Conservation (phyloP, 257 asterid genomes). For the Capsicum rhomboideum region DNA sequence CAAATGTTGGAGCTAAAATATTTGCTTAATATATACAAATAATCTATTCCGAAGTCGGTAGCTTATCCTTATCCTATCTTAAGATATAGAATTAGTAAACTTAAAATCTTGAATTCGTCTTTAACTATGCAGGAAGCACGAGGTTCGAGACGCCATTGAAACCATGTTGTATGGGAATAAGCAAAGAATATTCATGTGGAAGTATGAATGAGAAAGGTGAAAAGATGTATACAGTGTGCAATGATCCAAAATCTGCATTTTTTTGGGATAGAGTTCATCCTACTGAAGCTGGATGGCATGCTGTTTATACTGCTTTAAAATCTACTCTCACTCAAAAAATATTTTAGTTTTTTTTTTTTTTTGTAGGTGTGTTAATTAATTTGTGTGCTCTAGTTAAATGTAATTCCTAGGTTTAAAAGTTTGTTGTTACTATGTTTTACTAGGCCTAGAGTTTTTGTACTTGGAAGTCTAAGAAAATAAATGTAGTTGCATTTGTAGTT, state of each 20-base stretch:
- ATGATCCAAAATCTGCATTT: slow-evolving; percentile 44
- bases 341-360: not conserved
- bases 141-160: slow-evolving; percentile 57
- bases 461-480: not conserved
- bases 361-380: not conserved
- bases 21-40: no score
- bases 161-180: slow-evolving; percentile 68
- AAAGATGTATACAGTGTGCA: slow-evolving; percentile 60
- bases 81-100: no score
- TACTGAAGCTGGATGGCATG: slow-evolving; percentile 83
- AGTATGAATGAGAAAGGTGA: slow-evolving; percentile 41
- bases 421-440: not conserved
- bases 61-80: no score
- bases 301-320: slow-evolving; percentile 34
- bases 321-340: slow-evolving; percentile 29
- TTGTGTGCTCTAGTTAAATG: not conserved
- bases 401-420: not conserved
- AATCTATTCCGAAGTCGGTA: no score
- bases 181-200: slow-evolving; percentile 40
- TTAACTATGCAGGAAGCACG: slow-evolving; percentile 26
- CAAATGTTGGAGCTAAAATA: no score
- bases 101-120: no score
- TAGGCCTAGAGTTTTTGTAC: not conserved
- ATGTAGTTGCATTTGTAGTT: no score
- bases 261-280: slow-evolving; percentile 91